Evolutionary conservation across 352 stramenopile species (phyloP), one percentile per base, ranked within the genome.

Genomic region (Pythium pectinolyticum): DNA sequence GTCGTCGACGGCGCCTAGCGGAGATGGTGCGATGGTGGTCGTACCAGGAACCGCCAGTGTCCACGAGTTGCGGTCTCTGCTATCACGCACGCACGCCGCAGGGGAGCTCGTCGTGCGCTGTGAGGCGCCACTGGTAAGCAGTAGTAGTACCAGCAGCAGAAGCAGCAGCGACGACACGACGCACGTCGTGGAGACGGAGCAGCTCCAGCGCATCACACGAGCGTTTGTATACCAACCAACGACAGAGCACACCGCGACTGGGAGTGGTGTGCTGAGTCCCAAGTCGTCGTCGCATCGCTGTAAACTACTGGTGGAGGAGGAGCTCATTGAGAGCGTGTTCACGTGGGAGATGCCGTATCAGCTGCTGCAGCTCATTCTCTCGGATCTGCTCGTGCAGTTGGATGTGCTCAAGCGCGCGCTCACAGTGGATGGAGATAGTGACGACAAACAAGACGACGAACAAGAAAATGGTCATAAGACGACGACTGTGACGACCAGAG

Each of bases 291-390:
- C 45, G 32, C 22, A 47, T 25, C 55, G 54, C 11, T 68, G 67
- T 12, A 94, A 94, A 65, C 73, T 92, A 39, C 68, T 95, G 24
- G 78, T 92, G 1, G 86, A 95, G 73, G 86, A 95, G 77, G 86
- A 93, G 61, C 61, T 95, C 17, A 85, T 95, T 25, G 86, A 95
- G 61, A 95, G 86, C 56, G 84, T 92, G n/a, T 95, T 88, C 59
- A 95, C 86, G 40, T 95, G 84, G 84, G 82, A 92, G 56, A 86
- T 95, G 46, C 86, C 86, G 31, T 92, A 91, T 54, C 86, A 95
- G 68, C 62, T 95, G 19, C 63, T 95, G 12, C 84, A 95, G 61
- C 66, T 95, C 31, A 83, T 95, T 27, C 52, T 92, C 9, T 80
- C 82, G 0, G 84, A 93, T 56, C 70, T 95, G 45, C 58, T 92